These are phyloP conservation scores for Corymbia citriodora DNA, from an alignment of 441 rosid species.

Conservation along the genomic window DNA sequence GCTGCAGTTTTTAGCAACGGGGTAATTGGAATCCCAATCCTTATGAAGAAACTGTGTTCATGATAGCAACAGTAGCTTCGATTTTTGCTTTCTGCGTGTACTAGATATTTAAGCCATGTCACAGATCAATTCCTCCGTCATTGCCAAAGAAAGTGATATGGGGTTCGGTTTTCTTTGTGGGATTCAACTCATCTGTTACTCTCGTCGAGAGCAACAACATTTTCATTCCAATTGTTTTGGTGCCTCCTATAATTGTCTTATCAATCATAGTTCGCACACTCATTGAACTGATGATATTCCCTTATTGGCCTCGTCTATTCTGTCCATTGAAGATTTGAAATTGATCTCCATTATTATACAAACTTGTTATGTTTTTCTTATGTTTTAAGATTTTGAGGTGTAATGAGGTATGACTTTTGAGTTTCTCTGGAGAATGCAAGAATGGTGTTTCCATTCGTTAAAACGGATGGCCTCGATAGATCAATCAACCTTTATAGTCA, in stretches of 20 bases:
- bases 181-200: accelerated
- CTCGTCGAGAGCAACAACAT: accelerated
- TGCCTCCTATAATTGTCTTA: accelerated
- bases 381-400: neutral
- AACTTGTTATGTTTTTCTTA: neutral
- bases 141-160: too few species aligned
- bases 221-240: neutral
- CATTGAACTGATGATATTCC: accelerated
- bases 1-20: too few species aligned
- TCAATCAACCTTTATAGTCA: neutral
- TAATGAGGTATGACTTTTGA: neutral
- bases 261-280: accelerated
- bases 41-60: neutral
- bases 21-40: too few species aligned
- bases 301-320: neutral
- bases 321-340: neutral
- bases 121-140: neutral
- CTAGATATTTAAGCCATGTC: neutral
- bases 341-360: neutral
- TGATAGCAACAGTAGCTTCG: neutral
- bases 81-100: neutral
- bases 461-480: neutral
- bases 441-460: neutral
- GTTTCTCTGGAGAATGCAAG: neutral
- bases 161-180: neutral